A percentile compares a stretch with the other conserved stretches of the same genome.
Conservation (phyloP, 768 basidiomycete species). For the Lepiota subincarnata region DNA sequence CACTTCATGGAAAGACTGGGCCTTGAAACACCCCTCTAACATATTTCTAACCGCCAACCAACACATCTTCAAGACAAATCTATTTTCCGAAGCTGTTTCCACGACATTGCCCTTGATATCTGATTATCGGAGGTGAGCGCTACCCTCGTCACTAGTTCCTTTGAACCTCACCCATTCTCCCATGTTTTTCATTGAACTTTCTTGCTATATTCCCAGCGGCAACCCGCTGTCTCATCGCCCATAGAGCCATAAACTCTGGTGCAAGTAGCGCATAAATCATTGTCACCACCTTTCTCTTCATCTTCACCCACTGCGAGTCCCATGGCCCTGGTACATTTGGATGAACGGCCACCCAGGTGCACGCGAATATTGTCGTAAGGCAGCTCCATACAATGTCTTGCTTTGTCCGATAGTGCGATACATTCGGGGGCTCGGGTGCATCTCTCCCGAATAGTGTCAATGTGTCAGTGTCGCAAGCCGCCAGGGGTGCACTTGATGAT, state of each 20-base stretch:
- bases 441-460: no score
- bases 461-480: no score
- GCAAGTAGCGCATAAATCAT: conserved; percentile 13
- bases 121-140: background rate
- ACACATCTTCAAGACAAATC: no score
- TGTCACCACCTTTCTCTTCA: background rate
- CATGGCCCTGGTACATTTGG: conserved; percentile 15
- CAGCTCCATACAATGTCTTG: conserved; percentile 19
- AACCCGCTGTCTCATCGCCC: conserved; percentile 10
- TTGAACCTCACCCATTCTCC: background rate
- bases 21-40: no score
- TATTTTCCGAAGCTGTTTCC: no score
- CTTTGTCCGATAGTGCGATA: background rate
- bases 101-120: no score
- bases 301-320: background rate
- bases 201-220: background rate
- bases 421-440: no score
- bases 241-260: conserved; percentile 4
- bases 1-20: no score
- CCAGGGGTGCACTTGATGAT: background rate
- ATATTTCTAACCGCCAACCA: no score
- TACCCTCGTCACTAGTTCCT: background rate
- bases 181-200: background rate
- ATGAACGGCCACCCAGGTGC: conserved; percentile 21
- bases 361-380: conserved; percentile 17